phyloP scores from a whole-genome alignment of 768 basidiomycete species.

The Grammothele lineata region DNA sequence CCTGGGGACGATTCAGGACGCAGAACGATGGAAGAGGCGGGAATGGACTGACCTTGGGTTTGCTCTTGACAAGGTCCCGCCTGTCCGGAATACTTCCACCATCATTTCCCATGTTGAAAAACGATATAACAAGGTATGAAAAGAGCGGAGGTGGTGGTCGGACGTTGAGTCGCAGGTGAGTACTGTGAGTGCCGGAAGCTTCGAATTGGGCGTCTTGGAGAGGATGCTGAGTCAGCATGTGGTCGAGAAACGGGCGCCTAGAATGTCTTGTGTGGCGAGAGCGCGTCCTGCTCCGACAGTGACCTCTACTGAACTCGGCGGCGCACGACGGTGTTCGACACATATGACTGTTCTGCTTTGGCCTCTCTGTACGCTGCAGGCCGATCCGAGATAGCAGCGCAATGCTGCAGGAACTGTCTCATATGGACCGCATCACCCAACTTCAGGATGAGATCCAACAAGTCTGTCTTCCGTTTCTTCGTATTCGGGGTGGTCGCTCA shows the following conservation, averaged over 20 bases:
- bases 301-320: no score
- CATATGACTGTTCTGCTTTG: slow-evolving; percentile 6
- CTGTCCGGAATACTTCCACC: slow-evolving; percentile 87
- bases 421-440: slow-evolving; percentile 96
- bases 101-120: slow-evolving; percentile 71
- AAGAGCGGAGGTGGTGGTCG: slow-evolving; percentile 4
- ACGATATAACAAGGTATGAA: neutral
- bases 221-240: neutral
- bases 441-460: slow-evolving; percentile 93
- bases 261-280: neutral
- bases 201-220: slow-evolving; percentile 4
- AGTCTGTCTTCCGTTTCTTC: slow-evolving; percentile 31
- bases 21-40: neutral
- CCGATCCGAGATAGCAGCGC: slow-evolving; percentile 42
- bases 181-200: no score
- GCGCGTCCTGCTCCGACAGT: neutral
- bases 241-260: neutral
- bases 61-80: slow-evolving; percentile 70
- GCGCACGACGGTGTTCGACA: no score
- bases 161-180: slow-evolving; percentile 4
- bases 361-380: slow-evolving; percentile 1
- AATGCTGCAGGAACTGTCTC: slow-evolving; percentile 89
- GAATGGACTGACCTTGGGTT: slow-evolving; percentile 52
- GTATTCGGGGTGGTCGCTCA: slow-evolving; percentile 54
- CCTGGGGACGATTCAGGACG: slow-evolving; percentile 31